Base-by-base conservation (phyloP, 192 early-diverging fungal genomes). In the Endogone sp. region DNA sequence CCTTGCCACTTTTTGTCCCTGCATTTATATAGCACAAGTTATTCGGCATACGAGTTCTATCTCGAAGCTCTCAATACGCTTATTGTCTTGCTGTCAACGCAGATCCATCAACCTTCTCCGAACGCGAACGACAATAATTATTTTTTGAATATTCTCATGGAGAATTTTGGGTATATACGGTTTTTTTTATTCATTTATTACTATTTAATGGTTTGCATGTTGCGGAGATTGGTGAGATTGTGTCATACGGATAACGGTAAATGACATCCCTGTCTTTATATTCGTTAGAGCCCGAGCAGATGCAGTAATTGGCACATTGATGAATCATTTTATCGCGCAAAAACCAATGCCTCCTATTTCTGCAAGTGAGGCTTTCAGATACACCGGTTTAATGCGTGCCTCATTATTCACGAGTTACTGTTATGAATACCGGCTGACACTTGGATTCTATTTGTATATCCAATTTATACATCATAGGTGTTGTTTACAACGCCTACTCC, bases 401-500 rank as follows among this genome's bases (percentile, higher is more conserved):
- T n/a, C n/a, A n/a, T n/a, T n/a, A n/a, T n/a, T n/a, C n/a, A n/a
- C n/a, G n/a, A n/a, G n/a, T 72, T 8, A n/a, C 63, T 77, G 11
- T 67, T 60, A 55, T 24, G 64, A 22, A 81, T 59, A 11, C 64
- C 56, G 3, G 56, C 27, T 20, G 23, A 49, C 23, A 64, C 49
- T 74, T 71, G 30, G 13, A 26, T 57, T 31, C 16, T 49, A 29
- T 22, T n/a, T 73, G 29, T 67, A 68, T 3, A 11, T 49, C 16
- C 37, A 11, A 16, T 16, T 49, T 16, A 49, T 16, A 11, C n/a
- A 11, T 70, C 30, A 65, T 64, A 82, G 81, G 82, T 26, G 73
- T 91, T 44, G 83, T 91, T 3, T 91, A 82, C 65, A 87, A 73
- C 56, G 90, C 90, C 0, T 91, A 91, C 73, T 85, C 82, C 29